Evolutionary conservation across 2,329 filamentous ascomycete genomes (phyloP).

Genomic region (Diaporthe ampelina): DNA sequence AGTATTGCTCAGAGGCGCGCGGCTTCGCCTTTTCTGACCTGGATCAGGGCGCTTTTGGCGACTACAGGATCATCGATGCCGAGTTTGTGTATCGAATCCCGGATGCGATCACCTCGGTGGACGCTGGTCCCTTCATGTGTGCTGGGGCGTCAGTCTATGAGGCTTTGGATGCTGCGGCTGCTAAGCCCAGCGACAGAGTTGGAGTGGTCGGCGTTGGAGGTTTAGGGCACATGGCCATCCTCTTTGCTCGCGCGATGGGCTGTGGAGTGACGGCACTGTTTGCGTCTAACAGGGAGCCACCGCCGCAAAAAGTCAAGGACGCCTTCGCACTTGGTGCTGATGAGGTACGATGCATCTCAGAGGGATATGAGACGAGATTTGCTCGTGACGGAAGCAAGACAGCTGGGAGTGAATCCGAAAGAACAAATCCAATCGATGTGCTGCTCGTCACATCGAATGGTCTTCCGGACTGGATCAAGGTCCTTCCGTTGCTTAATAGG

Average conservation of each 20-base stretch:
- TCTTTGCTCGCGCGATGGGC: constrained; percentile 74
- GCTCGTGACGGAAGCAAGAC: not conserved
- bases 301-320: constrained; percentile 29
- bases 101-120: constrained; percentile 52
- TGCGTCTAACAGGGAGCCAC: constrained; percentile 17
- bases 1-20: constrained; percentile 51
- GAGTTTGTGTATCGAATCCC: constrained; percentile 57
- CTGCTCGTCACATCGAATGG: constrained; percentile 35
- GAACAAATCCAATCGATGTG: constrained; percentile 19
- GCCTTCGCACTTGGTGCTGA: constrained; percentile 41
- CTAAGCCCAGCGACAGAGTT: constrained; percentile 48
- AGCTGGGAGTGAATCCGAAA: not conserved
- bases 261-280: constrained; percentile 38
- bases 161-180: constrained; percentile 46
- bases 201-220: constrained; percentile 69
- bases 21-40: constrained; percentile 52
- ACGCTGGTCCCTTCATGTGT: constrained; percentile 61
- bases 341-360: constrained; percentile 34
- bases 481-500: constrained; percentile 28
- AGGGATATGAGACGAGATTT: constrained; percentile 5
- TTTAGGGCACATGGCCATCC: constrained; percentile 73
- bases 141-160: constrained; percentile 59
- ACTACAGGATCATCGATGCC: constrained; percentile 51
- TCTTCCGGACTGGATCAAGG: constrained; percentile 34
- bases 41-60: constrained; percentile 54